Conservation (phyloP, 169 alveolate species). For the Plasmodium fragile region DNA sequence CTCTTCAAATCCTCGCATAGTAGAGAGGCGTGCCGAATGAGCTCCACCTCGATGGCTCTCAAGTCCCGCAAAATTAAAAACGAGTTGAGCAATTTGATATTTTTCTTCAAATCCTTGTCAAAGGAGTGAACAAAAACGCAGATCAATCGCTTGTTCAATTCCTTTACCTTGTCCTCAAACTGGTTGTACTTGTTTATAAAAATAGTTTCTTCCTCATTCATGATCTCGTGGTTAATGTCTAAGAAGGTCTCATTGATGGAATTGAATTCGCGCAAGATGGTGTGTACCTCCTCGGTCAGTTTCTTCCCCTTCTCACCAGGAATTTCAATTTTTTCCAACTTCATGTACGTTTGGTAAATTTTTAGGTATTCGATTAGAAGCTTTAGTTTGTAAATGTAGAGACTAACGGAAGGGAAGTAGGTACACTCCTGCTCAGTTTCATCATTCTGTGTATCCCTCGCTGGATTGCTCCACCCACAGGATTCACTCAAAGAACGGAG, state of each 20-base stretch:
- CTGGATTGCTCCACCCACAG: background rate
- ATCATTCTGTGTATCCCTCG: background rate
- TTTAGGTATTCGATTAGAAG: constrained; percentile 52
- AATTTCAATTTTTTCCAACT: constrained; percentile 68
- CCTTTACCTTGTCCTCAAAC: constrained; percentile 55
- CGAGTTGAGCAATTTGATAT: constrained; percentile 42
- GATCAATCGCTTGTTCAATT: constrained; percentile 26
- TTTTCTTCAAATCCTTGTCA: constrained; percentile 48
- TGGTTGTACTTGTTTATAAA: constrained; percentile 75
- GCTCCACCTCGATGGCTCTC: constrained; percentile 38
- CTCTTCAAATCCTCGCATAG: constrained; percentile 41
- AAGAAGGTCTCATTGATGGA: constrained; percentile 52
- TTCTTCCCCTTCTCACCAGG: constrained; percentile 75
- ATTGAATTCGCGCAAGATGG: constrained; percentile 22
- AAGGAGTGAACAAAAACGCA: constrained; percentile 52
- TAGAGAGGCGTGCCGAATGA: constrained; percentile 47
- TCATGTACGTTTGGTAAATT: constrained; percentile 67
- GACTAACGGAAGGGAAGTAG: constrained; percentile 54
- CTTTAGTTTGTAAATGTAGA: constrained; percentile 37
- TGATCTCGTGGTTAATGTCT: constrained; percentile 75
- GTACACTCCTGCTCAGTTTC: constrained; percentile 51
- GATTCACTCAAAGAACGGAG: background rate
- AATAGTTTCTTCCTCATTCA: constrained; percentile 78
- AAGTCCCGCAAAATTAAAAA: constrained; percentile 58
- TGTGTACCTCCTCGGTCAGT: constrained; percentile 55